Percentiles rank a stretch among this genome's conserved stretches.
Conservation (phyloP, 78 protist genomes). For the Emiliania huxleyi region DNA sequence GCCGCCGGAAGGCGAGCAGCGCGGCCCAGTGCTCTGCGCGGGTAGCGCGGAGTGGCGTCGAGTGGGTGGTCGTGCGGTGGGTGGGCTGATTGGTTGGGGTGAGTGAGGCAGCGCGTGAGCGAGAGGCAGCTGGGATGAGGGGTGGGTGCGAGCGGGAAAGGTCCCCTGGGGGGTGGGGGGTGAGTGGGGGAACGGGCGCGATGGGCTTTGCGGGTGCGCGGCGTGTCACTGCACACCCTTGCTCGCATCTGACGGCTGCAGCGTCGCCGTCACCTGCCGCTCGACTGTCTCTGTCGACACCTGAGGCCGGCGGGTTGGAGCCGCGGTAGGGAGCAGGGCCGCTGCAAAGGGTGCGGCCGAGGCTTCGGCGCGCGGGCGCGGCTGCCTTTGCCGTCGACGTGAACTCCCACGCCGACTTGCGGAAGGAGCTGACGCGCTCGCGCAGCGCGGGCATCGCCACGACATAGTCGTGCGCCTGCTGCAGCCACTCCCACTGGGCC, state of each 20-base stretch:
- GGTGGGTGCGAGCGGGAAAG: too few species aligned
- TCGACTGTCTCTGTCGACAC: not conserved
- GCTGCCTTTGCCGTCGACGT: not conserved
- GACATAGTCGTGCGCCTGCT: not conserved
- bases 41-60: not conserved
- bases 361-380: not conserved
- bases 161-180: too few species aligned
- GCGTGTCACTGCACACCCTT: too few species aligned
- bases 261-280: not conserved
- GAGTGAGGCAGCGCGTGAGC: too few species aligned
- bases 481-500: not conserved
- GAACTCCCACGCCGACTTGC: not conserved
- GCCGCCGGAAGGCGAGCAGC: not conserved
- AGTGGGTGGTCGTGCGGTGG: not conserved
- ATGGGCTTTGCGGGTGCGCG: too few species aligned
- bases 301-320: not conserved
- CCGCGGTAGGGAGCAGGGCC: not conserved
- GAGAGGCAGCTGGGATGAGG: too few species aligned
- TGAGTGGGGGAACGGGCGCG: too few species aligned
- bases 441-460: not conserved
- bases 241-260: not conserved
- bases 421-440: not conserved
- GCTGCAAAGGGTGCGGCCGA: not conserved
- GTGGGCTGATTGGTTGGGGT: too few species aligned
- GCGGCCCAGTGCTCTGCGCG: not conserved